Conservation (phyloP, 129 eudicot species). For the Helianthus annuus region DNA sequence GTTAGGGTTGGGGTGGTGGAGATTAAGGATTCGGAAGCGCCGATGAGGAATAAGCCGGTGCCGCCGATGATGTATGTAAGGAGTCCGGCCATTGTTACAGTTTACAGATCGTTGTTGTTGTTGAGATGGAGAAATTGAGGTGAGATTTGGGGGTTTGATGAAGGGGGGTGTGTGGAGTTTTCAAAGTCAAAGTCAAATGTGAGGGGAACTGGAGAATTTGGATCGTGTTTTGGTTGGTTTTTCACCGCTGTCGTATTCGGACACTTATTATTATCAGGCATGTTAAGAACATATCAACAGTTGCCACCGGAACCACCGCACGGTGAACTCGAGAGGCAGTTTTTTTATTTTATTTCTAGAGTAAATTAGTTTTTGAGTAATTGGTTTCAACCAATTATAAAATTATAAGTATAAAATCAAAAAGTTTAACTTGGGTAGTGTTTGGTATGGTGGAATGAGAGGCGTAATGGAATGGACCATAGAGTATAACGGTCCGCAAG, state of each 20-base stretch:
- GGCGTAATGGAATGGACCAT: too few relatives aligned
- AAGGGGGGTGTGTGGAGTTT: not conserved
- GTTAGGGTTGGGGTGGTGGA: conserved; percentile 48
- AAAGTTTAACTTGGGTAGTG: too few relatives aligned
- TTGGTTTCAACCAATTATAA: too few relatives aligned
- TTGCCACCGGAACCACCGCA: conserved; percentile 13
- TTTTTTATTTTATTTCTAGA: too few relatives aligned
- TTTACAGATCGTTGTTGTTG: not conserved
- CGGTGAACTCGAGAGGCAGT: not conserved
- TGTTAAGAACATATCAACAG: not conserved
- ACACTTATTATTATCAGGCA: not conserved
- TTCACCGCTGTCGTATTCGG: conserved; percentile 6
- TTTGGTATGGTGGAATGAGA: too few relatives aligned
- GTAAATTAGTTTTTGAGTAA: too few relatives aligned
- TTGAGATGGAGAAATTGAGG: too few relatives aligned
- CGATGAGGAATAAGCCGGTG: conserved; percentile 61
- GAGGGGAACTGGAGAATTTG: not conserved
- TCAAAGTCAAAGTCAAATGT: conserved; percentile 23
- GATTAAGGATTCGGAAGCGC: conserved; percentile 62
- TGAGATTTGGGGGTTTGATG: conserved; percentile 19
- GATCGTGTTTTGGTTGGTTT: not conserved
- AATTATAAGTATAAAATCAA: too few relatives aligned
- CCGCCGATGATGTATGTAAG: conserved; percentile 75
- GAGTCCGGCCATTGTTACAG: conserved; percentile 52
- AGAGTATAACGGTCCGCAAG: too few relatives aligned